Evolutionary conservation across 2,329 filamentous ascomycete species (phyloP).

Genomic region (Sarocladium strictum): DNA sequence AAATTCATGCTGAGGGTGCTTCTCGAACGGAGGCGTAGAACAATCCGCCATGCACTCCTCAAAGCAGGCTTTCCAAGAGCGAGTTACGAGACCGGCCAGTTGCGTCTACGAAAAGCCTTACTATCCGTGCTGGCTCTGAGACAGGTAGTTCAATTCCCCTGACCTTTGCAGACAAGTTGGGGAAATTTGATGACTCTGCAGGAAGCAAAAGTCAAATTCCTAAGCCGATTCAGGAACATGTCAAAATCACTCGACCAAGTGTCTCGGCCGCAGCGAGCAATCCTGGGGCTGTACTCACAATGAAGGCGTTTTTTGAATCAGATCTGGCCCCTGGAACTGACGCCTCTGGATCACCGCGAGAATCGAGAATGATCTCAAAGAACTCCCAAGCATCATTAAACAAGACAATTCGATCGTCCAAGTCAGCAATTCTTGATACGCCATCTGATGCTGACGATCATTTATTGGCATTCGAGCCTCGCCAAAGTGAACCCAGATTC

Average conservation of each 20-base stretch:
- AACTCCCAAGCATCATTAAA: neutral
- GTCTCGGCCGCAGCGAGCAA: conserved; percentile 19
- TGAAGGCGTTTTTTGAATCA: conserved; percentile 47
- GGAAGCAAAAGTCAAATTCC: neutral
- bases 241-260: conserved; percentile 9
- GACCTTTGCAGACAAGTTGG: conserved; percentile 4
- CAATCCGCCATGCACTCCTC: neutral
- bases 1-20: too few species aligned
- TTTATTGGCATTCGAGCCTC: too few species aligned
- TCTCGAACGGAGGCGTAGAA: conserved; percentile 5
- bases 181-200: neutral
- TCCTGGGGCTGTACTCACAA: conserved; percentile 33
- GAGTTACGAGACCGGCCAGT: neutral
- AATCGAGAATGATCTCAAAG: neutral
- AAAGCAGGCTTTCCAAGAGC: neutral
- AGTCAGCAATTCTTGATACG: neutral
- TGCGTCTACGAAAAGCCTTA: neutral
- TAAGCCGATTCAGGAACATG: neutral
- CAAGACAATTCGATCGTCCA: neutral
- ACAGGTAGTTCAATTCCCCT: neutral
- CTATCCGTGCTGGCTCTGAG: neutral
- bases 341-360: neutral
- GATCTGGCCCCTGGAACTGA: neutral
- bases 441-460: neutral
- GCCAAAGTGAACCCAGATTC: too few species aligned